Evolutionary conservation across 139 green algal genomes (phyloP).

Genomic region (Trebouxia sp.): DNA sequence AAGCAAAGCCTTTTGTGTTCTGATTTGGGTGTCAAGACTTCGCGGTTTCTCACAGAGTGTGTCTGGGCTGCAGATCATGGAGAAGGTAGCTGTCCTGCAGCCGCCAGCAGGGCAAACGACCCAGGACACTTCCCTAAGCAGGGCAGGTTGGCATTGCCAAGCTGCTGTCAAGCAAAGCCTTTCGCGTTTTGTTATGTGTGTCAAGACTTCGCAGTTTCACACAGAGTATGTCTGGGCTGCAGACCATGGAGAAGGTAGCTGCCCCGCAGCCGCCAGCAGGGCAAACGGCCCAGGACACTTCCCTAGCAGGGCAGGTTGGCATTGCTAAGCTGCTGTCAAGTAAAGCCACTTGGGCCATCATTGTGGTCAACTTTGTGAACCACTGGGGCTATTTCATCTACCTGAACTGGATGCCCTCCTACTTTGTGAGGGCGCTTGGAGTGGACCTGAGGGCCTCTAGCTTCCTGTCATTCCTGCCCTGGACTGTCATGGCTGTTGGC

Average conservation of each 20-base stretch:
- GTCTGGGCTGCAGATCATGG: background rate
- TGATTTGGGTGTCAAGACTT: slow-evolving; percentile 84
- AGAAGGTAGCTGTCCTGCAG: background rate
- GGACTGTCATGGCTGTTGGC: slow-evolving; percentile 79
- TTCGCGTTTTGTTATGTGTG: too few relatives aligned
- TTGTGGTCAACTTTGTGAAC: slow-evolving; percentile 80
- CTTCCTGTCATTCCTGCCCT: slow-evolving; percentile 85
- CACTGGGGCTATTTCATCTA: slow-evolving; percentile 89
- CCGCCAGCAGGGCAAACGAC: background rate
- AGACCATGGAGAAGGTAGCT: too few relatives aligned
- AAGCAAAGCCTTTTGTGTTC: slow-evolving; percentile 73
- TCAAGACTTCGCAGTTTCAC: too few relatives aligned
- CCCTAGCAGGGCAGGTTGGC: background rate
- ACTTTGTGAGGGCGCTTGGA: slow-evolving; percentile 73
- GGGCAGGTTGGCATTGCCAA: background rate
- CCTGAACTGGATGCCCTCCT: slow-evolving; percentile 94
- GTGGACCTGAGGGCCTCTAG: slow-evolving; percentile 72
- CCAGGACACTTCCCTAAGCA: background rate
- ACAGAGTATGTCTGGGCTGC: too few relatives aligned
- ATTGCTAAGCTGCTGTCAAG: slow-evolving; percentile 54
- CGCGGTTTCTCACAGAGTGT: too few relatives aligned
- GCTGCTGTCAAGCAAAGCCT: slow-evolving; percentile 62
- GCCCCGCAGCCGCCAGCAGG: background rate
- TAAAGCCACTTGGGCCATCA: slow-evolving; percentile 81
- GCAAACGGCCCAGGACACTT: background rate